These are phyloP conservation scores for Gynochthodes officinalis DNA, from an alignment of 257 asterid genomes.

Conservation along the genomic window DNA sequence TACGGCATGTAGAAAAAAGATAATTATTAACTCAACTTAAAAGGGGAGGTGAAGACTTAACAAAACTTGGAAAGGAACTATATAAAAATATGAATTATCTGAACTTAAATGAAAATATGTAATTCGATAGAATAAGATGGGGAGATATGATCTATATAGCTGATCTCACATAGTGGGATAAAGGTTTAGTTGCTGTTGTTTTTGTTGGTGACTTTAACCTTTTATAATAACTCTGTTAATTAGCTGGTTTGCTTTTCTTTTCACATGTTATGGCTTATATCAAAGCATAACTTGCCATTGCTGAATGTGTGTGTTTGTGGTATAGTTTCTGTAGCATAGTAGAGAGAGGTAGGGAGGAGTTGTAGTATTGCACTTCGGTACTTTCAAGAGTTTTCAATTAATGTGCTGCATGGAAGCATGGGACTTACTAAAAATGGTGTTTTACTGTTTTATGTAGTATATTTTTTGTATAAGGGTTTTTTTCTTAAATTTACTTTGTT, in stretches of 20 bases:
- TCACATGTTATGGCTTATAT: background rate
- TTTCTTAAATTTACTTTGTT: background rate
- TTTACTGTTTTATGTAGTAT: background rate
- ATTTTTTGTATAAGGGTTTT: background rate
- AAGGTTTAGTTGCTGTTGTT: too few relatives aligned
- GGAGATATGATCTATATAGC: too few relatives aligned
- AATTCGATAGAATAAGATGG: too few relatives aligned
- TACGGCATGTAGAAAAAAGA: too few relatives aligned
- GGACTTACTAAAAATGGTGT: background rate
- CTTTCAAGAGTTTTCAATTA: background rate
- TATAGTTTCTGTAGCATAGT: too few relatives aligned
- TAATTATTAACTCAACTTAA: too few relatives aligned
- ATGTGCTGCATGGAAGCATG: background rate
- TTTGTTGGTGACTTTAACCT: too few relatives aligned
- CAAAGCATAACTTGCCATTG: background rate
- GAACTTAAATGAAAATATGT: too few relatives aligned
- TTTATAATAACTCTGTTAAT: background rate
- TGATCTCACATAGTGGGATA: too few relatives aligned
- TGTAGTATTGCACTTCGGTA: background rate
- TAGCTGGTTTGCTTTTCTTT: background rate
- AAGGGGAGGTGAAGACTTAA: too few relatives aligned
- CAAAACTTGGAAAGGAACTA: too few relatives aligned
- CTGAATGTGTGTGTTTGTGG: background rate
- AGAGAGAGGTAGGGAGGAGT: background rate
- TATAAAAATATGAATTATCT: too few relatives aligned